A percentile compares a stretch with the other conserved stretches of the same genome.
Evolutionary conservation across 202 grass and related monocot species (phyloP).

Genomic region (Dendrocalamus latiflorus): DNA sequence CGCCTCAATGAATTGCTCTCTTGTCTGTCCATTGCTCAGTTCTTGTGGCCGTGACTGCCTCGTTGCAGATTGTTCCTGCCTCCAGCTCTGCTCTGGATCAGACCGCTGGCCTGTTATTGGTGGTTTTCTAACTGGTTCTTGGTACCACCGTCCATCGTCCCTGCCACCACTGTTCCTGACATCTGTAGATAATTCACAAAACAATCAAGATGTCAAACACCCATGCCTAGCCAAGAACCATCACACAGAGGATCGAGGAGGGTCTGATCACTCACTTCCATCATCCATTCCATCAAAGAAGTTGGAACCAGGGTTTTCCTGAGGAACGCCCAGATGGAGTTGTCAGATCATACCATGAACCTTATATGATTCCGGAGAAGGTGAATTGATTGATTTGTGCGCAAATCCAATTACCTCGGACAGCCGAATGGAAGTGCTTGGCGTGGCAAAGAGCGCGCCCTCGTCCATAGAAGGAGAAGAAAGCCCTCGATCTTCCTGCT

Average conservation of each 20-base stretch:
- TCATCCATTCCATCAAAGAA: constrained; percentile 68
- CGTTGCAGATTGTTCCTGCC: constrained; percentile 36
- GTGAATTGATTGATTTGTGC: background rate
- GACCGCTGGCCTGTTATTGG: background rate
- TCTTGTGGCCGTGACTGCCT: constrained; percentile 31
- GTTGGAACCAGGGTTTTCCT: constrained; percentile 44
- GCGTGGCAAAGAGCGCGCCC: constrained; percentile 48
- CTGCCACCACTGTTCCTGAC: constrained; percentile 6
- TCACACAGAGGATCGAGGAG: background rate
- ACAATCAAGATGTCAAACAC: constrained; percentile 7
- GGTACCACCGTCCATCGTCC: background rate
- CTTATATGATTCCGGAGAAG: background rate
- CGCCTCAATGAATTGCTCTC: constrained; percentile 29
- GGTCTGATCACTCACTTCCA: constrained; percentile 62
- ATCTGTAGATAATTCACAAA: constrained; percentile 18
- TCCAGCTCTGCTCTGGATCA: constrained; percentile 34
- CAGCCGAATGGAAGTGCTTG: constrained; percentile 56
- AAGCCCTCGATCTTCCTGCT: constrained; percentile 59
- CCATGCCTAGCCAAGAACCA: background rate
- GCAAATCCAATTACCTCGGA: constrained; percentile 51
- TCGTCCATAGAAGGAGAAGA: constrained; percentile 60
- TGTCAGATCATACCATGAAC: constrained; percentile 32
- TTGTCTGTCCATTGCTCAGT: constrained; percentile 23
- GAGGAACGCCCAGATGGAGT: constrained; percentile 35
- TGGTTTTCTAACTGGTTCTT: constrained; percentile 40